Percentiles rank a stretch among this genome's conserved stretches.
These are phyloP conservation scores for Exobasidium cylindrosporum DNA, from an alignment of 1,284 basidiomycete species.

Conservation along the genomic window DNA sequence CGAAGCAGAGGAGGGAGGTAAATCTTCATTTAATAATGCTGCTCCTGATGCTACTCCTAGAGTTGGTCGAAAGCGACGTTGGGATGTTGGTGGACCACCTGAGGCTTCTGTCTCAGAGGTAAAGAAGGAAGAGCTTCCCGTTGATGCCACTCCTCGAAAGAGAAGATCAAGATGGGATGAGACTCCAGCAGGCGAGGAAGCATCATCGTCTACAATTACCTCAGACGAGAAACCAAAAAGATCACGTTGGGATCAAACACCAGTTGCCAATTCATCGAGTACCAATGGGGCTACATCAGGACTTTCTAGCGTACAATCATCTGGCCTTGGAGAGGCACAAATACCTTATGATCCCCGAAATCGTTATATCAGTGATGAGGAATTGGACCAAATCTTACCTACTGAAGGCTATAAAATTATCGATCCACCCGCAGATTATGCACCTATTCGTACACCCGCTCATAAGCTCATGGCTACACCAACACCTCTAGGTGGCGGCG, in stretches of 20 bases:
- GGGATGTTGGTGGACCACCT: constrained; percentile 71
- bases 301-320: background rate
- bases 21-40: constrained; percentile 25
- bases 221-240: constrained; percentile 65
- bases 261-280: constrained; percentile 46
- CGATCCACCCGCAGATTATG: constrained; percentile 89
- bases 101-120: constrained; percentile 57
- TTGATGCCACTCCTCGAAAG: constrained; percentile 68
- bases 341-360: constrained; percentile 74
- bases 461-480: constrained; percentile 66
- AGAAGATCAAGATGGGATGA: constrained; percentile 92
- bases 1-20: constrained; percentile 55
- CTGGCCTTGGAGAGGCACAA: constrained; percentile 13
- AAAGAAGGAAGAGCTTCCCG: constrained; percentile 57
- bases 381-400: constrained; percentile 86
- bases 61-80: constrained; percentile 77
- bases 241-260: constrained; percentile 94
- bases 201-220: background rate
- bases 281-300: constrained; percentile 15
- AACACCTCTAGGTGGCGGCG: constrained; percentile 65
- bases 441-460: constrained; percentile 70
- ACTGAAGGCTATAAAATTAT: constrained; percentile 84
- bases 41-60: constrained; percentile 59
- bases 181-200: constrained; percentile 64
- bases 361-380: constrained; percentile 88